phyloP scores from a whole-genome alignment of 768 basidiomycete species.

The Leccinum longicurvipes region DNA sequence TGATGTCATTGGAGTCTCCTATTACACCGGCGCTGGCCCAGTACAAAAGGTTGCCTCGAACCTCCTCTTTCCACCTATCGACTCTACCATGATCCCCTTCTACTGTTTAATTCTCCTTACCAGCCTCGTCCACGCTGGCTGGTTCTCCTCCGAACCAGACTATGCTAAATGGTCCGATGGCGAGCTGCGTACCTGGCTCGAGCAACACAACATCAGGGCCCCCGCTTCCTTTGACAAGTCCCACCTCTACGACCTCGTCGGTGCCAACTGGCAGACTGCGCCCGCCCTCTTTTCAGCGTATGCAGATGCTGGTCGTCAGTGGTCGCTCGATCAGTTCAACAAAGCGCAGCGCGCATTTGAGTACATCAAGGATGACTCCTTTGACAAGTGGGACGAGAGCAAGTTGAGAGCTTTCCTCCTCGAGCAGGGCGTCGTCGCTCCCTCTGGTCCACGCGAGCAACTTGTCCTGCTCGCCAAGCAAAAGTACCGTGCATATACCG shows the following conservation, averaged over 20 bases:
- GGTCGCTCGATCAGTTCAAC: conserved; percentile 63
- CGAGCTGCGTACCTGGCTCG: conserved; percentile 67
- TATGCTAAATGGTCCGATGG: conserved; percentile 56
- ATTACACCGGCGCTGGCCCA: background rate
- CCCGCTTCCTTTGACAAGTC: conserved; percentile 42
- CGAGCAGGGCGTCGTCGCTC: conserved; percentile 82
- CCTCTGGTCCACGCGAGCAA: conserved; percentile 74
- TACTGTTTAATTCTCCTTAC: conserved; percentile 31
- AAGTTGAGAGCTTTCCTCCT: conserved; percentile 79
- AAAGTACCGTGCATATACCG: conserved; percentile 57
- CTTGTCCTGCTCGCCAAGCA: conserved; percentile 75
- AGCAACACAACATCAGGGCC: conserved; percentile 57
- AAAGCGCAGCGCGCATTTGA: conserved; percentile 61
- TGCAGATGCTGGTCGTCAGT: conserved; percentile 33
- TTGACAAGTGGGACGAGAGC: conserved; percentile 85
- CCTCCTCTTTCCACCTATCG: background rate
- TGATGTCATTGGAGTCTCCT: conserved; percentile 28
- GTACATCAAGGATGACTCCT: conserved; percentile 54
- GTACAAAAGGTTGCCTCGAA: conserved; percentile 1
- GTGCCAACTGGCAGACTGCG: conserved; percentile 52
- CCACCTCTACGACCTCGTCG: conserved; percentile 48
- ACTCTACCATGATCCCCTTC: conserved; percentile 11
- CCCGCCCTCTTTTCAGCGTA: conserved; percentile 33
- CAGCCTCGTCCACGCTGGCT: conserved; percentile 41
- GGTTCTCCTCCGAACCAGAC: conserved; percentile 45